phyloP scores from a whole-genome alignment of 768 basidiomycete genomes.

The Tricholoma hemisulphureum region DNA sequence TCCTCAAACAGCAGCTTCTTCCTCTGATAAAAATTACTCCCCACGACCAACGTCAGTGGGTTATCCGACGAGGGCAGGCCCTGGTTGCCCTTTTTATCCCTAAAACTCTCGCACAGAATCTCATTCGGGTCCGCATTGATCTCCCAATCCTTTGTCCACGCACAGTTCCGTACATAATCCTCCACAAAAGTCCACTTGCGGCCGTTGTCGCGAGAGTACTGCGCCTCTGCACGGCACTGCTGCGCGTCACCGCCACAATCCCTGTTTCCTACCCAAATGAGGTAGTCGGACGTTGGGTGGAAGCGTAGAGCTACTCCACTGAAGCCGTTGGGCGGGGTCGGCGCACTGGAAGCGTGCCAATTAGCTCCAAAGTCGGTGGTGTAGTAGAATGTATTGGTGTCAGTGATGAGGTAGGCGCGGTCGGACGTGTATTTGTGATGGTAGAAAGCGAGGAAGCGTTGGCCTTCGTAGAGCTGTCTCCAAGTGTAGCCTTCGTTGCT shows the following conservation, averaged over 20 bases:
- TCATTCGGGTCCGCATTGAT: constrained; percentile 80
- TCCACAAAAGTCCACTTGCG: constrained; percentile 75
- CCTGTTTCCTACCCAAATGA: constrained; percentile 86
- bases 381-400: constrained; percentile 58
- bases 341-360: constrained; percentile 63
- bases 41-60: constrained; percentile 77
- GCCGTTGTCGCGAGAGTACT: constrained; percentile 77
- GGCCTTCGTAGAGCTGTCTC: constrained; percentile 58
- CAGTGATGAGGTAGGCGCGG: constrained; percentile 89
- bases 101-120: constrained; percentile 90
- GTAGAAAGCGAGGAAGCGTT: constrained; percentile 78
- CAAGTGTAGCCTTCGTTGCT: constrained; percentile 94
- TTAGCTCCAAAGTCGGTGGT: constrained; percentile 79
- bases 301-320: constrained; percentile 76
- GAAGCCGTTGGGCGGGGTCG: constrained; percentile 77
- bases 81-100: constrained; percentile 80
- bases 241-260: constrained; percentile 50
- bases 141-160: constrained; percentile 82
- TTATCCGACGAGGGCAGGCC: constrained; percentile 52
- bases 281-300: constrained; percentile 79
- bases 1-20: constrained; percentile 79
- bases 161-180: constrained; percentile 85
- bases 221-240: constrained; percentile 73
- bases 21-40: constrained; percentile 66
- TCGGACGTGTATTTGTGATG: constrained; percentile 79